phyloP scores from a whole-genome alignment of 352 stramenopile genomes.

The Pythium aquatile region DNA sequence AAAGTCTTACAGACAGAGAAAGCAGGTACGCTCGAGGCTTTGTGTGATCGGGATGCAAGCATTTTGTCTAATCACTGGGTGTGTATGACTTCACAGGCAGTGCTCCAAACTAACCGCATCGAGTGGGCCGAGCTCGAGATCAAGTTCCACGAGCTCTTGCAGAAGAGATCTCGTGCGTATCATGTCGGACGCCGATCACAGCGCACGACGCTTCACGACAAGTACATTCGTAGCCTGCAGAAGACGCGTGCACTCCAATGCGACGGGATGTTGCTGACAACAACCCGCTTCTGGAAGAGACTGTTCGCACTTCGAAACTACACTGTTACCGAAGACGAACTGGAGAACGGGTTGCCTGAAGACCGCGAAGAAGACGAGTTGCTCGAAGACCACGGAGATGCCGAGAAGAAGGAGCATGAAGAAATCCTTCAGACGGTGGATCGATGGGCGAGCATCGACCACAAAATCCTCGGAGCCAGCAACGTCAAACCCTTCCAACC shows the following conservation, averaged over 20 bases:
- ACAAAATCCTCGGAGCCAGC: conserved; percentile 4
- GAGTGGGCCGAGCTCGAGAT: conserved; percentile 14
- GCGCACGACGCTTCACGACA: not conserved
- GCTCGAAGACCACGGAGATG: no score
- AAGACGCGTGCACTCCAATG: not conserved
- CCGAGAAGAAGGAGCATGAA: not conserved
- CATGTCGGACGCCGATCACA: not conserved
- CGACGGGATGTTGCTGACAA: conserved; percentile 1
- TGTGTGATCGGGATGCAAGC: not conserved
- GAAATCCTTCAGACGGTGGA: not conserved
- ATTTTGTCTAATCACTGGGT: not conserved
- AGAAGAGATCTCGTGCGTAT: not conserved
- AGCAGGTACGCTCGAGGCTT: conserved; percentile 32
- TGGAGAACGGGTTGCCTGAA: not conserved
- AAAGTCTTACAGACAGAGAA: conserved; percentile 23
- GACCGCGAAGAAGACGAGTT: not conserved
- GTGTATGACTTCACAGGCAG: not conserved
- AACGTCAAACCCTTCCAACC: conserved; percentile 17
- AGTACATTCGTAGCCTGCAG: not conserved
- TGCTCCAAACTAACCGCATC: not conserved
- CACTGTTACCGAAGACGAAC: not conserved
- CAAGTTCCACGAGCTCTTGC: not conserved
- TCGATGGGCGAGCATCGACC: conserved; percentile 4
- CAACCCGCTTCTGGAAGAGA: not conserved
- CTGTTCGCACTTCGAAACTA: conserved; percentile 11